phyloP scores from a whole-genome alignment of 108 stramenopile species.

The Licmophora abbreviata region DNA sequence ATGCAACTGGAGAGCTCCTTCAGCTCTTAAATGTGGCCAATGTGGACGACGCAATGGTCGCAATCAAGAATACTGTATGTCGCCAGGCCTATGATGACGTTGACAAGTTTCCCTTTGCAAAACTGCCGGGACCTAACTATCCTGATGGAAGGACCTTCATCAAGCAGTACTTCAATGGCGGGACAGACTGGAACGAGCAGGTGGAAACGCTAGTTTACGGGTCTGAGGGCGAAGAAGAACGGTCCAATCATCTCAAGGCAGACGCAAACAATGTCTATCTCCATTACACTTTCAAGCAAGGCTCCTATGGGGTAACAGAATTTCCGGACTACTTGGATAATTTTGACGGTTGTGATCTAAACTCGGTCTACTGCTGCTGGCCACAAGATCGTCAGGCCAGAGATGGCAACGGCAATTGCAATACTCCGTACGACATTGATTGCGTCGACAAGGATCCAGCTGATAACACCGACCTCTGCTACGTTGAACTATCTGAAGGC shows the following conservation, averaged over 20 bases:
- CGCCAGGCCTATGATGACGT: neutral
- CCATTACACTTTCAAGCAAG: too few species aligned
- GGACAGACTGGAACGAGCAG: conserved; percentile 29
- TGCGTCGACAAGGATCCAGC: conserved; percentile 42
- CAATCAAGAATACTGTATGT: neutral
- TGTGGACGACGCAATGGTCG: neutral
- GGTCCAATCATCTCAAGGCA: neutral
- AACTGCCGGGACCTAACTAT: too few species aligned
- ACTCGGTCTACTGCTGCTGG: conserved; percentile 43
- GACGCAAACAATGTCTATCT: conserved; percentile 4
- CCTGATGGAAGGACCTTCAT: too few species aligned
- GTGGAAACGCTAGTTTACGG: conserved; percentile 12
- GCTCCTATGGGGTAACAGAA: neutral
- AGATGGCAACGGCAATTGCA: conserved; percentile 43
- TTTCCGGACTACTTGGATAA: conserved; percentile 3
- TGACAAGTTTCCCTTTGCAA: neutral
- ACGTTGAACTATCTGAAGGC: conserved; percentile 16
- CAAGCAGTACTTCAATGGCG: conserved; percentile 41
- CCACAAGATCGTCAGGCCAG: conserved; percentile 41
- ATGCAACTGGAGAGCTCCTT: neutral
- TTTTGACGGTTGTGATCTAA: conserved; percentile 7
- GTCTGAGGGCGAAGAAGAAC: neutral
- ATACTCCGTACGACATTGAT: conserved; percentile 12
- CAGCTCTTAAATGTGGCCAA: neutral
- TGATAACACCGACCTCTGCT: conserved; percentile 45